Evolutionary conservation across 1,284 basidiomycete species (phyloP).

Genomic region (Mycena sp.): DNA sequence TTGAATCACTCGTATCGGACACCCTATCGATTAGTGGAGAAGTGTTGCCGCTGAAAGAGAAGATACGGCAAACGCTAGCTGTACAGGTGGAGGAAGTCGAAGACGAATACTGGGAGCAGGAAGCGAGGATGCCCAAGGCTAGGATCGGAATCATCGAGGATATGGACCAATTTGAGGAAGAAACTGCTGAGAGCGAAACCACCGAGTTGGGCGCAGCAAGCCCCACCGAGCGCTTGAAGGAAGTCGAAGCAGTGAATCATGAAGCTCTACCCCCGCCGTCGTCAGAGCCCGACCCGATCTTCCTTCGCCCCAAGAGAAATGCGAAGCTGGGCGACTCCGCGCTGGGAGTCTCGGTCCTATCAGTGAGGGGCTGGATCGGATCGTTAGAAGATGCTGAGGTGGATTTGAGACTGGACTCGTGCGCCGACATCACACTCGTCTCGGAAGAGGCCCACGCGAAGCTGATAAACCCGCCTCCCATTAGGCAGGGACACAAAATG

Average conservation of each 20-base stretch:
- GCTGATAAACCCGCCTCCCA: constrained; percentile 1
- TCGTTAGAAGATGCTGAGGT: background rate
- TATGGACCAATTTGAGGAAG: too few relatives aligned
- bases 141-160: background rate
- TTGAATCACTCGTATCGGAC: too few relatives aligned
- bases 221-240: too few relatives aligned
- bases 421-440: constrained; percentile 37
- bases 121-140: constrained; percentile 3
- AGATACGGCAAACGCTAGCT: too few relatives aligned
- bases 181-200: background rate
- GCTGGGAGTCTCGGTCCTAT: constrained; percentile 14
- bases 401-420: constrained; percentile 34
- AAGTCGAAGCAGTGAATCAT: background rate
- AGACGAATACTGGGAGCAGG: background rate
- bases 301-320: background rate
- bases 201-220: too few relatives aligned
- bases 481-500: constrained; percentile 27
- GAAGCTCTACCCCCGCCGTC: constrained; percentile 4
- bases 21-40: too few relatives aligned
- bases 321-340: constrained; percentile 11
- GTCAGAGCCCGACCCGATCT: background rate
- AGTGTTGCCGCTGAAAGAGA: too few relatives aligned
- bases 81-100: constrained; percentile 13
- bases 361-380: constrained; percentile 20
- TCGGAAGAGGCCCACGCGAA: constrained; percentile 25